These are phyloP conservation scores for Phyllosticta citrichinensis DNA, from an alignment of 2,329 filamentous ascomycete genomes.

Conservation along the genomic window DNA sequence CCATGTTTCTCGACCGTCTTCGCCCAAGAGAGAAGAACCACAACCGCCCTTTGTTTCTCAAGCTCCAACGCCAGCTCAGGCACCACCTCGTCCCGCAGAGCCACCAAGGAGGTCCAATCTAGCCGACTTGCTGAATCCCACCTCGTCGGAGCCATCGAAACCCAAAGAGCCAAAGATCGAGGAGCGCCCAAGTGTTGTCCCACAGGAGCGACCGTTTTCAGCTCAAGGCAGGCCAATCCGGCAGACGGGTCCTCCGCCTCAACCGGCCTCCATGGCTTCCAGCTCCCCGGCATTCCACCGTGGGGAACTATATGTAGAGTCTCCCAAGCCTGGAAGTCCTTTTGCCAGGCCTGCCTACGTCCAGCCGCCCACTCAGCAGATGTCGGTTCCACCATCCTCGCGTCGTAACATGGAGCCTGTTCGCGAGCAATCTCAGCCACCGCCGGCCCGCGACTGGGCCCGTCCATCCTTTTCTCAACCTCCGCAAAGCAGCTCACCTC, in stretches of 20 bases:
- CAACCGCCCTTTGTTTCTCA: constrained; percentile 2
- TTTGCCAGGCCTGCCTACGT: constrained; percentile 1
- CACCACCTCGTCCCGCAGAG: constrained; percentile 13
- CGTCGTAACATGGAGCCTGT: not conserved
- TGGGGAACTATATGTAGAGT: not conserved
- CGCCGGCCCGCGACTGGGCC: constrained; percentile 2
- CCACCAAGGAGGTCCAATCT: constrained; percentile 25
- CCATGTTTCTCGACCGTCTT: not conserved
- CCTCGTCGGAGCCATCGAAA: constrained; percentile 3
- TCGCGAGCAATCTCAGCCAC: constrained; percentile 7
- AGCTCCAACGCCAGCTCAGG: not conserved
- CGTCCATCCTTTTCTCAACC: constrained; percentile 4
- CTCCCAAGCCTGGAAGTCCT: constrained; percentile 1
- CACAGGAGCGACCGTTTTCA: constrained; percentile 4
- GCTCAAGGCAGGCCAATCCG: constrained; percentile 5
- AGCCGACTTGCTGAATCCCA: constrained; percentile 27
- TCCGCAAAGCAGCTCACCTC: constrained; percentile 4
- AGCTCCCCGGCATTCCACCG: constrained; percentile 4
- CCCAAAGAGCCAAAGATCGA: constrained; percentile 2
- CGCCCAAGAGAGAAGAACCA: constrained; percentile 6
- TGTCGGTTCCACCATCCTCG: constrained; percentile 3
- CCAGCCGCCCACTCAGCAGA: constrained; percentile 2
- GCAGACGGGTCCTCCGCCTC: constrained; percentile 2
- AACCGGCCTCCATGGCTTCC: not conserved
- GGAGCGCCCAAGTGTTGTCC: constrained; percentile 2